A percentile compares a stretch with the other conserved stretches of the same genome.
phyloP scores from a whole-genome alignment of 2,329 filamentous ascomycete genomes.

The Aschersonia sp. region DNA sequence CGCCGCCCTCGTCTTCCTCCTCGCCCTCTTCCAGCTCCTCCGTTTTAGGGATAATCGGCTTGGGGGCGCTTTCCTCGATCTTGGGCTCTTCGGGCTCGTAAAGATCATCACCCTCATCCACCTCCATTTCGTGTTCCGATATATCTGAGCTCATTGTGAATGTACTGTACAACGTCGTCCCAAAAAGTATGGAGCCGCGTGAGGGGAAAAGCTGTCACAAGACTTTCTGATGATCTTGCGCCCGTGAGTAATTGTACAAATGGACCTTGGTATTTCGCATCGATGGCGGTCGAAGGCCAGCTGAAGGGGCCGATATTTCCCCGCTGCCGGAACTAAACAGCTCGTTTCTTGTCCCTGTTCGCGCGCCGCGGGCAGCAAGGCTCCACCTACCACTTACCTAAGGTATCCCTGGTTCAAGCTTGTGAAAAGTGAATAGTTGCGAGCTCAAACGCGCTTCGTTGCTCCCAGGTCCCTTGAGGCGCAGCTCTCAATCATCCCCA shows the following conservation, averaged over 20 bases:
- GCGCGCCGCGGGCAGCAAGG: neutral
- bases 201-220: no score
- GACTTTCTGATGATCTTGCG: no score
- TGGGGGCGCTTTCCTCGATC: slow-evolving; percentile 15
- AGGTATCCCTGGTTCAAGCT: neutral
- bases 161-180: neutral
- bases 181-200: no score
- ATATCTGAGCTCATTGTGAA: slow-evolving; percentile 3
- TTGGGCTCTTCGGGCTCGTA: slow-evolving; percentile 46
- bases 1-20: slow-evolving; percentile 45
- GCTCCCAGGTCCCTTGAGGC: neutral
- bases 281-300: neutral
- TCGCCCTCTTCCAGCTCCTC: slow-evolving; percentile 50
- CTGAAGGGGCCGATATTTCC: neutral
- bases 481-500: slow-evolving; percentile 4
- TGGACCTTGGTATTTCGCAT: no score
- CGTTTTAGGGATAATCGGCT: slow-evolving; percentile 18
- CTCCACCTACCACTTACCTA: neutral
- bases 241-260: no score
- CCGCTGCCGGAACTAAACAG: neutral
- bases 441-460: slow-evolving; percentile 1
- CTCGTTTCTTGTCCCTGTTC: neutral
- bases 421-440: slow-evolving; percentile 2
- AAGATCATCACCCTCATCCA: slow-evolving; percentile 55
- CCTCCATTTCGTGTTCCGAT: slow-evolving; percentile 35